These are phyloP conservation scores for Sideroxylon spinosum DNA, from an alignment of 179 eudicot species.

Conservation along the genomic window DNA sequence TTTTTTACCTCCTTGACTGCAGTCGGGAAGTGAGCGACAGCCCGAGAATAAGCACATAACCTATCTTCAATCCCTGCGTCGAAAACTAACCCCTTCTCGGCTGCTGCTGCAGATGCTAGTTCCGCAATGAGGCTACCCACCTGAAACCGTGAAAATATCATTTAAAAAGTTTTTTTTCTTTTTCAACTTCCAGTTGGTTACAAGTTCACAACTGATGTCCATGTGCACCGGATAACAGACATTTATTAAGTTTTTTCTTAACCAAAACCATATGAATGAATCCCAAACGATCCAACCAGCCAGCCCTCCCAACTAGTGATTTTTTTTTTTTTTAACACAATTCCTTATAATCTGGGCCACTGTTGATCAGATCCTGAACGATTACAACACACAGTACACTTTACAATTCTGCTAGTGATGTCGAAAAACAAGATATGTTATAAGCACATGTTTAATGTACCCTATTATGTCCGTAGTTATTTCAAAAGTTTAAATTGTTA, in stretches of 20 bases:
- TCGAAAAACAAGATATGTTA: too few species aligned
- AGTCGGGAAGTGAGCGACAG: constrained; percentile 94
- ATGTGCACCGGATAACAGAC: too few species aligned
- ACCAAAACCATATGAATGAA: not conserved
- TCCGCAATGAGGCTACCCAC: constrained; percentile 72
- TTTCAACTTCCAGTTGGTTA: too few species aligned
- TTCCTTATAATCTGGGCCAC: not conserved
- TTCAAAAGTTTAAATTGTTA: too few species aligned
- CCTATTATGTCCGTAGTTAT: too few species aligned
- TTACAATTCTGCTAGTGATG: too few species aligned
- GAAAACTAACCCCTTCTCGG: constrained; percentile 69
- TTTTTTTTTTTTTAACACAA: not conserved
- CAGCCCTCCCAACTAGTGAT: not conserved
- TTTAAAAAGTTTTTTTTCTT: not conserved
- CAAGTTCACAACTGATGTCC: too few species aligned
- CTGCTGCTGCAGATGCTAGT: constrained; percentile 79
- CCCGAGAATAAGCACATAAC: constrained; percentile 88
- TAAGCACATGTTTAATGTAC: too few species aligned
- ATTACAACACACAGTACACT: not conserved
- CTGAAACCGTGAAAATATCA: constrained; percentile 31
- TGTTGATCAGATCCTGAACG: not conserved
- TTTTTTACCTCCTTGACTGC: constrained; percentile 87
- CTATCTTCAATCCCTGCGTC: constrained; percentile 76
- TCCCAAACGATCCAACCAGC: not conserved
- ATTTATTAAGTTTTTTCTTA: too few species aligned